Evolutionary conservation across 176 grass and related monocot species (phyloP), one percentile per base, ranked within the genome.

Genomic region (Oryza rufipogon): DNA sequence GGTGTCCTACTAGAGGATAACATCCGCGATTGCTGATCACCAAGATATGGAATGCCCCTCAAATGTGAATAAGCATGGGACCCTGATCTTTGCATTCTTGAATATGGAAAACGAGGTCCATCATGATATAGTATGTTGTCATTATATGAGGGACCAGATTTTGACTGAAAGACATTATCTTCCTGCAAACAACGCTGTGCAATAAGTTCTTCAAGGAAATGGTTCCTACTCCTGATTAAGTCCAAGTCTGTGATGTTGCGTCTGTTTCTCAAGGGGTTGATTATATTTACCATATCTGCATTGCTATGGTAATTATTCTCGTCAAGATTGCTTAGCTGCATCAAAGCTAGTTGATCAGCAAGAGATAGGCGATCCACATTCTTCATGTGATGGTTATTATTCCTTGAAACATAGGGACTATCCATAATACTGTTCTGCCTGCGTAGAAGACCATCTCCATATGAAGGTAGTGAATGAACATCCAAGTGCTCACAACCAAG

Each of bases 111-210:
- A 68, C 16, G 1, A 69, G 84, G 61, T 12, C 83, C 84, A 47
- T 90, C 88, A 39, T 48, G 74, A 86, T 69, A 83, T 16, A 67
- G 51, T 69, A 68, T 73, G 3, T 74, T 82, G 56, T 76, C 45
- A 22, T 73, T 74, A 89, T 90, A 90, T 47, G 78, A 64, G 65
- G 83, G 64, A 65, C 80, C 75, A 70, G 85, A 88, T 87, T 88
- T 90, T 68, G 79, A 77, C 15, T 74, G 23, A 68, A 79, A 87
- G 6, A 45, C 66, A 73, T 79, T 86, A 28, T 77, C 86, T 52
- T 90, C 87, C 44, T 92, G 87, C 49, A 90, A 83, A 78, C 85
- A 90, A 30, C 92, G 89, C 17, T 83, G 91, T 15, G 79, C 85
- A 65, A 90, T 58, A 41, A 94, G 76, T 39, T 85, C 87, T 54